Percentiles rank a stretch among this genome's conserved stretches.
phyloP scores from a whole-genome alignment of 306 rosid species.

The Acmispon strigosus region DNA sequence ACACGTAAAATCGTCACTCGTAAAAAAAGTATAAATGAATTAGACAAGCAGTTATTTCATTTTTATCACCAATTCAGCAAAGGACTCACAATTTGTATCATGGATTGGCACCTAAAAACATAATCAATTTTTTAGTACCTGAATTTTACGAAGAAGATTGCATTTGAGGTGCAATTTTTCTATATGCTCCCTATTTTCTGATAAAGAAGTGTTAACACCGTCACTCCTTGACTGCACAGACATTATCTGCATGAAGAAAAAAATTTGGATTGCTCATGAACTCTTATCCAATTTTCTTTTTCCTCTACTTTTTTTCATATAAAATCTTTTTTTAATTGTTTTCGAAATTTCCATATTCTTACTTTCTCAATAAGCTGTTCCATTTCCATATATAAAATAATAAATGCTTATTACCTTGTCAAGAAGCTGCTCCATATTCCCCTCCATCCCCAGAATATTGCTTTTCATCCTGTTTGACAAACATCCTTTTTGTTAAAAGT shows the following conservation, averaged over 20 bases:
- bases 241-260: constrained; percentile 54
- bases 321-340: too few relatives aligned
- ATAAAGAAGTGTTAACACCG: constrained; percentile 69
- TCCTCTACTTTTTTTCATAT: not conserved
- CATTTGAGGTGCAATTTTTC: constrained; percentile 77
- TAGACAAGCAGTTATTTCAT: not conserved
- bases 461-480: constrained; percentile 66
- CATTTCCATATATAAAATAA: not conserved
- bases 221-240: constrained; percentile 90
- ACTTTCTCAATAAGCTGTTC: too few relatives aligned
- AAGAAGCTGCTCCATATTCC: constrained; percentile 83
- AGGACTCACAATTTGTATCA: not conserved
- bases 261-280: not conserved
- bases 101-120: not conserved
- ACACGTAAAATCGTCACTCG: not conserved
- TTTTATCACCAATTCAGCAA: not conserved
- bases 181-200: constrained; percentile 74
- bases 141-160: constrained; percentile 88
- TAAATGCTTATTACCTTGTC: constrained; percentile 46
- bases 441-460: constrained; percentile 87
- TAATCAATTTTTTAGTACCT: constrained; percentile 39
- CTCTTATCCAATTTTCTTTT: not conserved
- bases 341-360: too few relatives aligned
- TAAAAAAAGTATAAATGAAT: not conserved
- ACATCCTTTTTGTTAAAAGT: not conserved